These are phyloP conservation scores for Termitomyces sp. DNA, from an alignment of 768 basidiomycete genomes.

Conservation along the genomic window DNA sequence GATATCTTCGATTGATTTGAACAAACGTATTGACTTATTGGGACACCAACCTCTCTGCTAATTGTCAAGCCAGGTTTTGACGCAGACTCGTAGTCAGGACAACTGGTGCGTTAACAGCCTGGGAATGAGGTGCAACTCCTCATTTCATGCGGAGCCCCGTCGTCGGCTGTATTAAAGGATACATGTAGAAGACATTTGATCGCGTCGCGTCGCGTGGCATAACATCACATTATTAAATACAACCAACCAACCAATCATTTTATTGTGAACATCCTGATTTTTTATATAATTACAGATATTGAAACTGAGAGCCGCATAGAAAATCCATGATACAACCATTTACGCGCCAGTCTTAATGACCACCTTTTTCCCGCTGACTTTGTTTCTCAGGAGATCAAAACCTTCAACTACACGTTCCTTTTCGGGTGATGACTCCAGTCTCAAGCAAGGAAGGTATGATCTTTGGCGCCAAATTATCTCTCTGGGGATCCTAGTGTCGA, in stretches of 20 bases:
- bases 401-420: slow-evolving; percentile 36
- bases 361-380: slow-evolving; percentile 46
- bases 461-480: slow-evolving; percentile 37
- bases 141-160: background rate
- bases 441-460: slow-evolving; percentile 38
- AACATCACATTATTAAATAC: too few species aligned
- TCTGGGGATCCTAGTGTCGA: slow-evolving; percentile 26
- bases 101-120: background rate
- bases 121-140: background rate
- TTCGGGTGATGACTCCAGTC: slow-evolving; percentile 28
- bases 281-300: too few species aligned
- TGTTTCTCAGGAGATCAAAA: slow-evolving; percentile 36
- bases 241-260: too few species aligned
- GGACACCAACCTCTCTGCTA: background rate
- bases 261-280: too few species aligned
- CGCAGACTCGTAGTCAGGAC: background rate
- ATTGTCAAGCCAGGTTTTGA: too few species aligned
- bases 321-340: background rate
- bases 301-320: background rate
- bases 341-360: slow-evolving; percentile 28
- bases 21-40: background rate
- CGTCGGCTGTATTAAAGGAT: background rate
- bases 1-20: background rate
- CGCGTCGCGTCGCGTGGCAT: too few species aligned
- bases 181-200: background rate